These are phyloP conservation scores for Pulveroboletus sp. DNA, from an alignment of 768 basidiomycete species.

Conservation along the genomic window DNA sequence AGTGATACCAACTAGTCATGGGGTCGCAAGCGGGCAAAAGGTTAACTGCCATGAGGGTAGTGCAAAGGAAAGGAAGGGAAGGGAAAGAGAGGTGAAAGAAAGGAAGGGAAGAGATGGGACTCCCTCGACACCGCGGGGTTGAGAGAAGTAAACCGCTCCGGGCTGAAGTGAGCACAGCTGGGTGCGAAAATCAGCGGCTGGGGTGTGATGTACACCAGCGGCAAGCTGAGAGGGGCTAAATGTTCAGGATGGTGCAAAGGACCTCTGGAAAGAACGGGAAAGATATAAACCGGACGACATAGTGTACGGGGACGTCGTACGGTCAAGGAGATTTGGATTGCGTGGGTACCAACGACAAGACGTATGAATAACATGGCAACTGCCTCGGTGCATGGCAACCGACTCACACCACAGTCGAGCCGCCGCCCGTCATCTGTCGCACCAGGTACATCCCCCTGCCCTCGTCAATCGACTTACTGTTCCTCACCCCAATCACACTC, in stretches of 20 bases:
- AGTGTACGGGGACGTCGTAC: not conserved
- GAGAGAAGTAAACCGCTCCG: not conserved
- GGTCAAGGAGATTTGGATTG: not conserved
- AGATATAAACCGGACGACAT: not conserved
- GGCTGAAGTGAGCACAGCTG: not conserved
- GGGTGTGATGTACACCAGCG: constrained; percentile 7
- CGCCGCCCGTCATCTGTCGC: constrained; percentile 66
- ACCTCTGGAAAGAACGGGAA: not conserved
- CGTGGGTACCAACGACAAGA: not conserved
- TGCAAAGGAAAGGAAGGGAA: constrained; percentile 14
- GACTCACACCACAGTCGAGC: constrained; percentile 22
- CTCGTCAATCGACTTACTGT: constrained; percentile 59
- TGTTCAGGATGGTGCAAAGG: not conserved
- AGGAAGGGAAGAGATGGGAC: constrained; percentile 2
- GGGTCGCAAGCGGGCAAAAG: constrained; percentile 10
- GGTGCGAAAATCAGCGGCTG: constrained; percentile 7
- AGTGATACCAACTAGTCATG: constrained; percentile 16
- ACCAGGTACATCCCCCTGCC: constrained; percentile 69
- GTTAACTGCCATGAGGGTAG: constrained; percentile 17
- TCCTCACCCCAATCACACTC: constrained; percentile 71
- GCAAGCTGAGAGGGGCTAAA: not conserved
- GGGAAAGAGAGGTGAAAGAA: constrained; percentile 9
- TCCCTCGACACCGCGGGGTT: constrained; percentile 6
- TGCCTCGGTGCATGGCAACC: not conserved
- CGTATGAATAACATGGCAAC: not conserved